These are phyloP conservation scores for Fonsecaea erecta DNA, from an alignment of 2,329 filamentous ascomycete species.

Conservation along the genomic window DNA sequence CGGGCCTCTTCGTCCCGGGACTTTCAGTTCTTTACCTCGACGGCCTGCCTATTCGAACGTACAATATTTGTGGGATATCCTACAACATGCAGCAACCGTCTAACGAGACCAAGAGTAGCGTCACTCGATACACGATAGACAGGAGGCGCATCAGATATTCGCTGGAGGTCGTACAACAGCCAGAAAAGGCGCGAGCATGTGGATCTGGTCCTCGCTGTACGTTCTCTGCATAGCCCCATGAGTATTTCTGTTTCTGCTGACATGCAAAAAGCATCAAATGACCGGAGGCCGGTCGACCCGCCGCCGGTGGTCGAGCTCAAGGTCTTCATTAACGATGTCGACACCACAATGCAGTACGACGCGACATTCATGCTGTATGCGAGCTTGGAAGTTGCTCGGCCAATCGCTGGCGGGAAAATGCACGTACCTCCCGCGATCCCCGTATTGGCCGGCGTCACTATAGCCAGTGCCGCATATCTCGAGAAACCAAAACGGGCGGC, in stretches of 20 bases:
- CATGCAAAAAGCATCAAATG: slow-evolving; percentile 69
- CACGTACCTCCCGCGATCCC: slow-evolving; percentile 72
- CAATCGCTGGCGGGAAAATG: slow-evolving; percentile 79
- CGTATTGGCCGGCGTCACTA: slow-evolving; percentile 90
- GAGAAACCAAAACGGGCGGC: slow-evolving; percentile 79
- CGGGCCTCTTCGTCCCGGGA: slow-evolving; percentile 28
- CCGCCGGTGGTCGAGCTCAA: slow-evolving; percentile 92
- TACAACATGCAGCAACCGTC: slow-evolving; percentile 55
- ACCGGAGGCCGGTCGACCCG: slow-evolving; percentile 90
- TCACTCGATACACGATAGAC: slow-evolving; percentile 68
- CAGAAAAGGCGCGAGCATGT: slow-evolving; percentile 90
- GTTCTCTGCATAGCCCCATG: slow-evolving; percentile 41
- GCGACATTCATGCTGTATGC: slow-evolving; percentile 98
- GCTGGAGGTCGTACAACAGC: slow-evolving; percentile 88
- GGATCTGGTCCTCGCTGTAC: slow-evolving; percentile 93
- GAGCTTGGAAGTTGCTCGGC: slow-evolving; percentile 83
- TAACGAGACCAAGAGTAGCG: slow-evolving; percentile 61
- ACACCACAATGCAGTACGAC: slow-evolving; percentile 88
- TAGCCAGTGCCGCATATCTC: slow-evolving; percentile 93
- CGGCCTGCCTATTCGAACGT: slow-evolving; percentile 26
- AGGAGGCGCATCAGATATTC: slow-evolving; percentile 80
- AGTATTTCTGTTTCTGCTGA: not conserved
- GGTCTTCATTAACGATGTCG: slow-evolving; percentile 75
- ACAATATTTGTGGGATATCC: slow-evolving; percentile 37
- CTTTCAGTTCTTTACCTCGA: slow-evolving; percentile 27